Evolutionary conservation across 495 filamentous ascomycete species (phyloP).

Genomic region (Friedmanniomyces endolithicus): DNA sequence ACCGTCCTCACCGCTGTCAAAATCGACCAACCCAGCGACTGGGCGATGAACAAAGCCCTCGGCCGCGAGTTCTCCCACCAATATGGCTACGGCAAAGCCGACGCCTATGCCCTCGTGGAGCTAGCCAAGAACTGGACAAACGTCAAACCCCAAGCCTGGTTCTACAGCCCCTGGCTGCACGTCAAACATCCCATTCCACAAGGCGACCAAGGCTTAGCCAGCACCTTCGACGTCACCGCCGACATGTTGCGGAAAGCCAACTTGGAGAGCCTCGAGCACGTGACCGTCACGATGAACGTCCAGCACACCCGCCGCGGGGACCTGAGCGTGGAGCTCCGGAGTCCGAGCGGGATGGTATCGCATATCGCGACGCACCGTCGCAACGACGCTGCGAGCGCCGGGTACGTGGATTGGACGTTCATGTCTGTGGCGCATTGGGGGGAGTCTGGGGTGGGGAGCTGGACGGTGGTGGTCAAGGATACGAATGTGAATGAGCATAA

Average conservation of each 20-base stretch:
- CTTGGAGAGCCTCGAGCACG: slow-evolving; percentile 74
- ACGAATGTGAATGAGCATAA: slow-evolving; percentile 59
- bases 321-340: slow-evolving; percentile 81
- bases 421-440: slow-evolving; percentile 98
- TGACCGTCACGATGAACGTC: slow-evolving; percentile 96
- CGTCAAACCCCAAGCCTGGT: slow-evolving; percentile 98
- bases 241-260: slow-evolving; percentile 71
- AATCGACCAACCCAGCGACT: slow-evolving; percentile 61
- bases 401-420: slow-evolving; percentile 97
- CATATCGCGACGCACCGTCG: slow-evolving; percentile 65
- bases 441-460: slow-evolving; percentile 72
- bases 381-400: slow-evolving; percentile 47
- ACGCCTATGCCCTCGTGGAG: slow-evolving; percentile 75
- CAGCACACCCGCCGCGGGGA: slow-evolving; percentile 77
- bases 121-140: slow-evolving; percentile 71
- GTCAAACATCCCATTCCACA: slow-evolving; percentile 79
- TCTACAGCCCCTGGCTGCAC: slow-evolving; percentile 79
- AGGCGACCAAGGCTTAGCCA: slow-evolving; percentile 66
- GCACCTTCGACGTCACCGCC: slow-evolving; percentile 61
- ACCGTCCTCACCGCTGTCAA: slow-evolving; percentile 74
- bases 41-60: slow-evolving; percentile 58
- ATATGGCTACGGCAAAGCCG: slow-evolving; percentile 90
- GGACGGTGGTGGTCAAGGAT: slow-evolving; percentile 87
- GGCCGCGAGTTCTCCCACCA: slow-evolving; percentile 85
- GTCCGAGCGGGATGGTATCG: slow-evolving; percentile 68